Base-by-base conservation (phyloP, 2,329 filamentous ascomycete genomes). In the Sporothrix brunneoviolacea region DNA sequence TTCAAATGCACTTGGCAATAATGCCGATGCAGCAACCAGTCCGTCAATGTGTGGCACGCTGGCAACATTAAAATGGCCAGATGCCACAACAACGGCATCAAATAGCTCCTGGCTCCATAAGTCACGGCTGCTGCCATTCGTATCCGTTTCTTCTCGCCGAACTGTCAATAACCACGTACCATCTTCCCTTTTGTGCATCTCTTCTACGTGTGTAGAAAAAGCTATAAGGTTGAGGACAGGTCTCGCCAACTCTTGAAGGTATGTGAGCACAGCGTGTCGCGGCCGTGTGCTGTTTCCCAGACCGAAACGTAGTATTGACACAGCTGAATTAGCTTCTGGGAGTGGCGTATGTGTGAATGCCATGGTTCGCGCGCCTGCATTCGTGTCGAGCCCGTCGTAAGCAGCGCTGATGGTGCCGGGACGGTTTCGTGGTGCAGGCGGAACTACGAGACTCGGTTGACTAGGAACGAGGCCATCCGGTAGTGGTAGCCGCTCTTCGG, bases 121-220 rank as follows among this genome's bases (percentile, higher is more conserved):
- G 49, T 66, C 74, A n/a, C n/a, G n/a, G n/a, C n/a, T n/a, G n/a
- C n/a, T n/a, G n/a, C n/a, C n/a, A n/a, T n/a, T n/a, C n/a, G n/a
- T n/a, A 32, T 67, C 59, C 59, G 36, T 49, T n/a, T 50, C 13
- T 5, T 46, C 46, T n/a, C 1, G 59, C 2, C 77, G 67, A 22
- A 82, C 61, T 0, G 72, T 76, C 19, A 79, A 54, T 2, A 66
- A 60, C 76, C 70, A 80, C 60, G 71, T 61, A 3, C 63, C 50
- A 48, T 75, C 74, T 30, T 73, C 68, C 0, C 72, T 74, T 10
- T 68, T 62, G 59, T 83, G 80, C 3, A 82, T 77, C 0, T 75
- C 79, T 18, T 53, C 51, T 5, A 53, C 41, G 2, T 30, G 27
- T 13, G 51, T 53, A 10, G 16, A 21, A 19, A 49, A 46, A 3